Base-by-base conservation (phyloP, 164 flowering plant genomes). In the Stephania japonica region DNA sequence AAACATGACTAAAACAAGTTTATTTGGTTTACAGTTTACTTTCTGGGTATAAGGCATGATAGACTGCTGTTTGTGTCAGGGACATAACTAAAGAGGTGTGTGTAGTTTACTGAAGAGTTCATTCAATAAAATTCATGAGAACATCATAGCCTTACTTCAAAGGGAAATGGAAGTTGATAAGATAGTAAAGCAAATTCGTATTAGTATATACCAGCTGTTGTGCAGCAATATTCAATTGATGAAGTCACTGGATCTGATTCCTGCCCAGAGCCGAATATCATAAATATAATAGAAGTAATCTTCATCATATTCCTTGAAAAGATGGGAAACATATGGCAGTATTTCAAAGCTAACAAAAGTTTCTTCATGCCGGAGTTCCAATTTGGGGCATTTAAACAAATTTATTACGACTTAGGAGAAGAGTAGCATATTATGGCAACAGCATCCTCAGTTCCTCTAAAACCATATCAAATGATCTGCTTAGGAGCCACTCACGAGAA, bases 191-290 rank as follows among this genome's bases (percentile, higher is more conserved):
- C 50, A 41, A 23, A 32, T 13, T 5, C 2, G 24, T 9, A 32
- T n/a, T n/a, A n/a, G n/a, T n/a, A 16, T 53, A 74, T 85, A 95
- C 99, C 99, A 73, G 99, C 99, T 49, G 99, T 96, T 70, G 92
- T 85, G 79, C 97, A 93, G 79, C 81, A 78, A 82, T 96, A 93
- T 76, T 93, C 95, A 75, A 93, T 96, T 25, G 86, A 76, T 73
- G 97, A 85, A 78, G 98, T 89, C 66, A 69, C 73, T 67, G 93
- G 94, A 86, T 92, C 99, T 81, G 79, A 76, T 71, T 84, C 91
- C 99, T 94, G 93, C 42, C 82, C 41, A 63, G 59, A 7, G 24
- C 23, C 24, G 10, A 3, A 23, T 16, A 32, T 71, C 64, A 42
- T 66, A 74, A n/a, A 44, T 70, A 18, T 50, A 67, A 44, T 50